Conservation (phyloP, 768 basidiomycete species). For the Naganishia onofrii region DNA sequence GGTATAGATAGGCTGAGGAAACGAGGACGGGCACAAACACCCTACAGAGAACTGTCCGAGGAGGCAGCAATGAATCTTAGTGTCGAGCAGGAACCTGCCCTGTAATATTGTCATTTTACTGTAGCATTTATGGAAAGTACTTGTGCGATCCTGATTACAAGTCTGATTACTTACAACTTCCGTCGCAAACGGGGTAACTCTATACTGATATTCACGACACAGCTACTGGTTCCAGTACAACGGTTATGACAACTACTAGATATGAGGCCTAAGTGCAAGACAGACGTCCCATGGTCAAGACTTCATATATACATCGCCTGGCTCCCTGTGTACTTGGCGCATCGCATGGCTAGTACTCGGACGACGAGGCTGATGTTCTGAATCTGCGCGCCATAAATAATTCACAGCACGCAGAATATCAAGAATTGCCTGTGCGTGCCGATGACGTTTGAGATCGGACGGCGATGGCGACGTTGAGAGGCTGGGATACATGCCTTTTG, state of each 20-base stretch:
- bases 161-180: background rate
- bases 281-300: too few relatives aligned
- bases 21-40: conserved; percentile 35
- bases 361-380: background rate
- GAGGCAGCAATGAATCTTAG: conserved; percentile 41
- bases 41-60: conserved; percentile 46
- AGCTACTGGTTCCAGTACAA: background rate
- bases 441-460: conserved; percentile 9
- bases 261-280: background rate
- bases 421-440: conserved; percentile 6
- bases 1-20: background rate
- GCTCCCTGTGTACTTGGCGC: background rate
- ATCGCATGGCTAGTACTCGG: background rate
- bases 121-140: background rate
- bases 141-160: background rate
- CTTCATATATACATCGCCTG: conserved; percentile 2
- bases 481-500: conserved; percentile 2
- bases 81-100: background rate
- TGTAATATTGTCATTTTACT: background rate
- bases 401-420: conserved; percentile 14
- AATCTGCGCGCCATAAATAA: conserved; percentile 10
- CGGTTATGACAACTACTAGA: background rate
- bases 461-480: background rate
- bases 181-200: background rate
- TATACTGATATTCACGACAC: background rate